These are phyloP conservation scores for Trichoderma oligosporum DNA, from an alignment of 2,329 filamentous ascomycete species.

Conservation along the genomic window DNA sequence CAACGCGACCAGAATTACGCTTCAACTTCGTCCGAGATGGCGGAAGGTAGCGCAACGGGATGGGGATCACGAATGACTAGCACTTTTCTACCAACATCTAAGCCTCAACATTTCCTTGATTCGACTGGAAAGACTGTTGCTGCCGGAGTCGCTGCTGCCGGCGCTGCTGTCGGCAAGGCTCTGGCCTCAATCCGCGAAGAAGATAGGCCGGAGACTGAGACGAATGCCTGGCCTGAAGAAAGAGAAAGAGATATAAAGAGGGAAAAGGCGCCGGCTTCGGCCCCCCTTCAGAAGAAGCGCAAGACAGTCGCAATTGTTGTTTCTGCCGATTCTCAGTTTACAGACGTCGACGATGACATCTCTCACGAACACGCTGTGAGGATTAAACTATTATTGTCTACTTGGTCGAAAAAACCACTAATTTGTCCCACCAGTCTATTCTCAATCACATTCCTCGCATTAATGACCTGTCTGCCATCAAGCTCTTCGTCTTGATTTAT, in stretches of 20 bases:
- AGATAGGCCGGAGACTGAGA: conserved; percentile 77
- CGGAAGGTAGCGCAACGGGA: conserved; percentile 36
- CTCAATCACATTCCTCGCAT: conserved; percentile 81
- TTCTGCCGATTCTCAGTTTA: conserved; percentile 66
- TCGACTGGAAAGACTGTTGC: conserved; percentile 76
- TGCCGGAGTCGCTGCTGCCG: conserved; percentile 77
- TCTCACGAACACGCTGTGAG: conserved; percentile 79
- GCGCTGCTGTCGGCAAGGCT: conserved; percentile 76
- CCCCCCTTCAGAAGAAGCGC: conserved; percentile 47
- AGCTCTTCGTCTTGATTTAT: conserved; percentile 87
- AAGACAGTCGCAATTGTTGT: conserved; percentile 87
- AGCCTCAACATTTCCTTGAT: conserved; percentile 84
- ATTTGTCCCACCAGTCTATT: conserved; percentile 58
- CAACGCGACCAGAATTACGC: conserved; percentile 43
- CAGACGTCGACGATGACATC: conserved; percentile 55
- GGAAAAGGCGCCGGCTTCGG: conserved; percentile 36
- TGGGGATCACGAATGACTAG: conserved; percentile 77
- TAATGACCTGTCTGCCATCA: conserved; percentile 67
- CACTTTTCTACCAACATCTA: conserved; percentile 75
- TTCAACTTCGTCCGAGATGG: conserved; percentile 19
- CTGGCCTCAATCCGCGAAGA: conserved; percentile 81
- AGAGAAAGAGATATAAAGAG: conserved; percentile 70
- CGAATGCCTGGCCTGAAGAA: conserved; percentile 90
- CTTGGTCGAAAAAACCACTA: neutral
- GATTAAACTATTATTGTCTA: neutral